Evolutionary conservation across 352 stramenopile species (phyloP), one percentile per base, ranked within the genome.

Genomic region (Pythium monospermum): DNA sequence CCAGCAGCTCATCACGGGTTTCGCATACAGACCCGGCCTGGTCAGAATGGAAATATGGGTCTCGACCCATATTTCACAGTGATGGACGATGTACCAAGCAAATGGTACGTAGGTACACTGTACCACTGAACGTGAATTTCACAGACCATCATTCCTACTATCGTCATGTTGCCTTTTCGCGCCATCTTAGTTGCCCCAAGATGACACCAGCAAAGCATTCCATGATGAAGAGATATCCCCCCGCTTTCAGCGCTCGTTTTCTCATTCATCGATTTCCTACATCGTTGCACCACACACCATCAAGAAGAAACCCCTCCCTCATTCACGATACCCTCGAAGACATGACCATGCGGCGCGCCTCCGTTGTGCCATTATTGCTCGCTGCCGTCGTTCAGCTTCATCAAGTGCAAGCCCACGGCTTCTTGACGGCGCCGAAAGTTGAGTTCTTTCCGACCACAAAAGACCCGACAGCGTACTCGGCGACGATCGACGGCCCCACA

Each of bases 391-490:
- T n/a, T n/a, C n/a, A n/a, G n/a, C n/a, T n/a, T n/a, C n/a, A n/a
- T n/a, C n/a, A n/a, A n/a, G n/a, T n/a, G 0, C n/a, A 47, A 12
- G 44, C 31, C 2, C 56, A 64, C 37, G 56, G 56, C 48, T 64
- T 55, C 37, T 19, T 64, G 26, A 55, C 30, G 2, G 43, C 35
- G 15, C 56, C 56, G 1, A 46, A 49, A 42, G 56, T 55, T 32
- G 36, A 59, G 41, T 64, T 64, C 28, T 37, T 18, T 31, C 33
- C 45, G 12, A 31, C 13, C 15, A 11, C n/a, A 12, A 31, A 57
- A 40, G 57, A 64, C 26, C 36, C 45, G 7, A 64, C 49, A 6
- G 49, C 37, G 32, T 64, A 51, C 38, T 54, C 41, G 25, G 57
- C 33, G 21, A 64, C 57, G 36, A 58, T 64, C 22, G 49, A 64